phyloP scores from a whole-genome alignment of 306 rosid species.

The Trichosanthes cucumerina region DNA sequence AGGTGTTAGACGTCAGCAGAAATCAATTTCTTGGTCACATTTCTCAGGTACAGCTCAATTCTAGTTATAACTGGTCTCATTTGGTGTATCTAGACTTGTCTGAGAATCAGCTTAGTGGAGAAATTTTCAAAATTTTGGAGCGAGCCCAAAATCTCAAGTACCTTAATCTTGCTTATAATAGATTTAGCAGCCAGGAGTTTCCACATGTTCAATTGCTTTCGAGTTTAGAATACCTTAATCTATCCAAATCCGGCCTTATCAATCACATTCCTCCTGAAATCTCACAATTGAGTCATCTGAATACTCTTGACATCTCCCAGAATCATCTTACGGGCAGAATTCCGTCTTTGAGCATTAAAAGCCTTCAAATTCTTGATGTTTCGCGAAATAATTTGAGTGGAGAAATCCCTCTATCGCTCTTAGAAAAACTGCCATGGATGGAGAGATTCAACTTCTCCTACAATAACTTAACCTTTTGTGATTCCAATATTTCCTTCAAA shows the following conservation, averaged over 20 bases:
- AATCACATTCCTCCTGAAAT: conserved; percentile 63
- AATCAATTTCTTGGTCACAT: conserved; percentile 75
- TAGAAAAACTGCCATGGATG: conserved; percentile 61
- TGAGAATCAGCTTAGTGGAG: conserved; percentile 73
- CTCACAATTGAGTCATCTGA: conserved; percentile 40
- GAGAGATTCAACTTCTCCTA: conserved; percentile 82
- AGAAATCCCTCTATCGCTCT: conserved; percentile 43
- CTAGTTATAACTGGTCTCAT: conserved; percentile 52
- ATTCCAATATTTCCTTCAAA: conserved; percentile 39
- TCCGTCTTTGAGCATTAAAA: conserved; percentile 30
- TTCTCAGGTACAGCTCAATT: conserved; percentile 66
- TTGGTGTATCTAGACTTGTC: conserved; percentile 83
- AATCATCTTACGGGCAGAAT: conserved; percentile 66
- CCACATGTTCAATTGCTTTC: conserved; percentile 41
- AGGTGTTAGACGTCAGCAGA: conserved; percentile 76
- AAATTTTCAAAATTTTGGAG: conserved; percentile 42
- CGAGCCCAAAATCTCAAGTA: conserved; percentile 48
- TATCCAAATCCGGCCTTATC: conserved; percentile 61
- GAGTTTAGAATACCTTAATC: conserved; percentile 64
- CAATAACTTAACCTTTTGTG: conserved; percentile 75
- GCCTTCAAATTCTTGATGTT: conserved; percentile 63
- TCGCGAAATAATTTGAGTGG: conserved; percentile 82
- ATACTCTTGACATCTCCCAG: conserved; percentile 64
- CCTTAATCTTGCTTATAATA: conserved; percentile 76
- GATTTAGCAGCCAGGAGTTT: conserved; percentile 54